Conservation (phyloP, 2,329 filamentous ascomycete genomes). For the Ascochyta viciae-villosae region DNA sequence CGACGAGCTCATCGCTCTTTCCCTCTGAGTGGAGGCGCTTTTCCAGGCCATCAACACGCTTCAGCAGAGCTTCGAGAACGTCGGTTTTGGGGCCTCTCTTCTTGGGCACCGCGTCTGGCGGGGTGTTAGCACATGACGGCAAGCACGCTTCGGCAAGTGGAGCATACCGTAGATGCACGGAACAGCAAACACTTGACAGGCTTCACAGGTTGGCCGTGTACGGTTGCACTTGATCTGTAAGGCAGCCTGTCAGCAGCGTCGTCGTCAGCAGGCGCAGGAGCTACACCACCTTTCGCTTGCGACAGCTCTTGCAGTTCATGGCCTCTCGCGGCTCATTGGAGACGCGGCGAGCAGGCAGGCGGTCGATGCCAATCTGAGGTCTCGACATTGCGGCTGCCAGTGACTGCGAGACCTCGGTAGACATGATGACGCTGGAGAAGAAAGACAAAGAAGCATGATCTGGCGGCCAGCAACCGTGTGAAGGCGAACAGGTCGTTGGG, state of each 20-base stretch:
- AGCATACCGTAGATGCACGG: slow-evolving; percentile 81
- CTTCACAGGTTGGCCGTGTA: slow-evolving; percentile 82
- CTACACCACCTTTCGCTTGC: slow-evolving; percentile 79
- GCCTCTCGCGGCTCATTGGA: slow-evolving; percentile 82
- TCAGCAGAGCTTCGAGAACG: slow-evolving; percentile 82
- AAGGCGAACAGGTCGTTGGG: slow-evolving; percentile 28
- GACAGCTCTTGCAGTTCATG: slow-evolving; percentile 96
- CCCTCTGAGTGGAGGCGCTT: slow-evolving; percentile 71
- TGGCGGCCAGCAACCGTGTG: slow-evolving; percentile 28
- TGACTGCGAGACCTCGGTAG: slow-evolving; percentile 41
- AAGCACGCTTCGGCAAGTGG: slow-evolving; percentile 10
- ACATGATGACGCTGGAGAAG: slow-evolving; percentile 34
- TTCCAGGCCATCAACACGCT: slow-evolving; percentile 84
- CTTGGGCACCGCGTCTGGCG: slow-evolving; percentile 81
- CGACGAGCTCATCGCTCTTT: slow-evolving; percentile 52
- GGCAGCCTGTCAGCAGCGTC: slow-evolving; percentile 23
- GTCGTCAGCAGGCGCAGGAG: neutral
- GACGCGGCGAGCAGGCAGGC: slow-evolving; percentile 73
- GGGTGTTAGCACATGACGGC: slow-evolving; percentile 22
- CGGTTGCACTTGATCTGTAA: slow-evolving; percentile 89
- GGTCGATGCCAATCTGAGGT: slow-evolving; percentile 81
- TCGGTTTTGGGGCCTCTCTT: slow-evolving; percentile 91
- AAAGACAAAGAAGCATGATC: slow-evolving; percentile 43
- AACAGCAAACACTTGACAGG: slow-evolving; percentile 88
- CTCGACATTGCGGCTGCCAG: slow-evolving; percentile 65